A percentile compares a stretch with the other conserved stretches of the same genome.
These are phyloP conservation scores for Lasiodiplodia theobromae DNA, from an alignment of 2,329 filamentous ascomycete species.

Conservation along the genomic window DNA sequence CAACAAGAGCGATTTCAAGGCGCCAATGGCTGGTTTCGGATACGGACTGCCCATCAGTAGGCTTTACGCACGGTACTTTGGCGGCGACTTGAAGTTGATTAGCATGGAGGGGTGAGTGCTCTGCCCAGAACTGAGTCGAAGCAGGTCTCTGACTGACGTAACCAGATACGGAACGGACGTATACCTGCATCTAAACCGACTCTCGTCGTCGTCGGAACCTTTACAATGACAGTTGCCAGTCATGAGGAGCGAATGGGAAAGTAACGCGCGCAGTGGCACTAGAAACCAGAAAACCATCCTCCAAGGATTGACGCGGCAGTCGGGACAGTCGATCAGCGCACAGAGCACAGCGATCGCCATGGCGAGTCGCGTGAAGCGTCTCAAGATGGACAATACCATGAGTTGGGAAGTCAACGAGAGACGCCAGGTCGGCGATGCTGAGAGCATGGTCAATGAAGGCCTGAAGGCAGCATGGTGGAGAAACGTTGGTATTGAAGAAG, in stretches of 20 bases:
- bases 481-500: slow-evolving; percentile 54
- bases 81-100: slow-evolving; percentile 94
- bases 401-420: slow-evolving; percentile 78
- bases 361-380: slow-evolving; percentile 63
- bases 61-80: slow-evolving; percentile 95
- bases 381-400: slow-evolving; percentile 63
- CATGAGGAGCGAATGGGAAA: slow-evolving; percentile 75
- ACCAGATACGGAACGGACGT: slow-evolving; percentile 94
- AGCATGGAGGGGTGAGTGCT: slow-evolving; percentile 93
- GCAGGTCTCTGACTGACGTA: slow-evolving; percentile 4
- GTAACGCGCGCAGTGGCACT: slow-evolving; percentile 42
- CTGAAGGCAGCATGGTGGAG: slow-evolving; percentile 52
- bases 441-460: slow-evolving; percentile 70
- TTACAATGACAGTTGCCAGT: slow-evolving; percentile 91
- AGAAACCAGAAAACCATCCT: slow-evolving; percentile 41
- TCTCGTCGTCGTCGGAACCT: slow-evolving; percentile 94
- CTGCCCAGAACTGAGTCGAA: neutral
- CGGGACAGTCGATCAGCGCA: slow-evolving; percentile 35
- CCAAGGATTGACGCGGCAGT: slow-evolving; percentile 68
- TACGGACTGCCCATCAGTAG: slow-evolving; percentile 94
- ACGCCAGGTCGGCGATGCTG: slow-evolving; percentile 88
- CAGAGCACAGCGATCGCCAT: slow-evolving; percentile 40
- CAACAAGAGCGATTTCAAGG: slow-evolving; percentile 99
- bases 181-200: slow-evolving; percentile 94
- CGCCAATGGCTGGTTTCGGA: slow-evolving; percentile 98